Evolutionary conservation across 192 early-diverging fungal species (phyloP).

Genomic region (Podila epigama): DNA sequence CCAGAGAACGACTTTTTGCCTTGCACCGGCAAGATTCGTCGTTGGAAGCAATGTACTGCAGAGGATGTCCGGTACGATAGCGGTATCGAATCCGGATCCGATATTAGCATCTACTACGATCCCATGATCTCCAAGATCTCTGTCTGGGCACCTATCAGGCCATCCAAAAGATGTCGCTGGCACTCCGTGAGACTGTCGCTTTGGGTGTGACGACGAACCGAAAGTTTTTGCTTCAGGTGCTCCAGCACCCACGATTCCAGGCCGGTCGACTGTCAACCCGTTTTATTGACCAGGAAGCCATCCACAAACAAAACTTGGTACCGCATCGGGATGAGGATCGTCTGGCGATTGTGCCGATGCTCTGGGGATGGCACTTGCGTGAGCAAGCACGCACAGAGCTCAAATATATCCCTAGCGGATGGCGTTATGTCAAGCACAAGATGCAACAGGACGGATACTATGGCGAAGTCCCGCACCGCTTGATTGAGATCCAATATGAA

Average conservation of each 20-base stretch:
- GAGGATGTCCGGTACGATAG: constrained; percentile 59
- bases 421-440: constrained; percentile 60
- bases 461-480: constrained; percentile 38
- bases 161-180: constrained; percentile 51
- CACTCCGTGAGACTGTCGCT: constrained; percentile 54
- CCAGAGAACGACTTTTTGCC: constrained; percentile 67
- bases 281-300: constrained; percentile 50
- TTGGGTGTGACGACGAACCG: constrained; percentile 68
- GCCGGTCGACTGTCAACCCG: constrained; percentile 57
- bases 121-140: constrained; percentile 70
- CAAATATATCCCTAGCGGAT: constrained; percentile 52
- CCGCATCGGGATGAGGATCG: constrained; percentile 38
- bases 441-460: constrained; percentile 47
- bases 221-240: constrained; percentile 58
- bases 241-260: constrained; percentile 57
- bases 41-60: constrained; percentile 52
- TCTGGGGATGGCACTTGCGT: constrained; percentile 61
- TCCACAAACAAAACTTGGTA: constrained; percentile 30
- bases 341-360: constrained; percentile 50
- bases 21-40: constrained; percentile 61
- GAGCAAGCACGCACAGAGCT: constrained; percentile 52
- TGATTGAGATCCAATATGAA: constrained; percentile 56
- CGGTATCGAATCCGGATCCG: constrained; percentile 59
- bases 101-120: constrained; percentile 66
- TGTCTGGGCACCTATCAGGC: constrained; percentile 63